Percentiles rank a stretch among this genome's conserved stretches.
Conservation (phyloP, 2,329 filamentous ascomycete genomes). For the Incumbomyces delicatus region DNA sequence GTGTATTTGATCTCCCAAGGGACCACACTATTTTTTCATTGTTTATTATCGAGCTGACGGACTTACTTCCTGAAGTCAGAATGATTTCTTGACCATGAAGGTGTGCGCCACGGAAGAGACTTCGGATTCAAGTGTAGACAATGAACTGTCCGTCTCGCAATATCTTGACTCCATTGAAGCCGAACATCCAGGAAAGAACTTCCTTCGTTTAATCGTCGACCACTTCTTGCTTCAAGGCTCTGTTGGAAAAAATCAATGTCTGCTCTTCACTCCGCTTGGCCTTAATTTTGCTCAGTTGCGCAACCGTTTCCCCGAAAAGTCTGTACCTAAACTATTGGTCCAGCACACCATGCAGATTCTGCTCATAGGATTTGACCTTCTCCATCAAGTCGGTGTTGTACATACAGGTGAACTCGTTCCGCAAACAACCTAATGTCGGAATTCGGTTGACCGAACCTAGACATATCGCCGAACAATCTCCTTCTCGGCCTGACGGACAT, state of each 20-base stretch:
- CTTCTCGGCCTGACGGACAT: constrained; percentile 26
- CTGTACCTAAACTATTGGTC: not conserved
- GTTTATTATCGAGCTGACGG: too few species aligned
- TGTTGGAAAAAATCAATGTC: constrained; percentile 26
- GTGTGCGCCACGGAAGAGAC: too few species aligned
- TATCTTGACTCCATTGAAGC: too few species aligned
- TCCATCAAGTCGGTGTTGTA: constrained; percentile 24
- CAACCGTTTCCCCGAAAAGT: not conserved
- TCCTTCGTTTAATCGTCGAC: too few species aligned
- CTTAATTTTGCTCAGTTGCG: constrained; percentile 10
- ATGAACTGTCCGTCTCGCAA: too few species aligned
- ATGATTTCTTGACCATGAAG: too few species aligned
- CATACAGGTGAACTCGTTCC: constrained; percentile 23
- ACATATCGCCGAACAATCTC: constrained; percentile 37
- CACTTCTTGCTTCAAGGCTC: constrained; percentile 23
- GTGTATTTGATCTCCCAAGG: too few species aligned
- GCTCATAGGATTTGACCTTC: constrained; percentile 4
- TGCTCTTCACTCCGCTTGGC: constrained; percentile 26
- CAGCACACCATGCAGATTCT: constrained; percentile 5
- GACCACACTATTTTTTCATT: too few species aligned
- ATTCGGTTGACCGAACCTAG: constrained; percentile 15
- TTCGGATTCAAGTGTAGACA: too few species aligned
- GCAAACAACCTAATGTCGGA: too few species aligned
- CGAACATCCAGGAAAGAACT: too few species aligned
- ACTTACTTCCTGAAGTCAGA: too few species aligned